Conservation (phyloP, 2,329 filamentous ascomycete genomes). For the Fusarium neocosmosporiellum region DNA sequence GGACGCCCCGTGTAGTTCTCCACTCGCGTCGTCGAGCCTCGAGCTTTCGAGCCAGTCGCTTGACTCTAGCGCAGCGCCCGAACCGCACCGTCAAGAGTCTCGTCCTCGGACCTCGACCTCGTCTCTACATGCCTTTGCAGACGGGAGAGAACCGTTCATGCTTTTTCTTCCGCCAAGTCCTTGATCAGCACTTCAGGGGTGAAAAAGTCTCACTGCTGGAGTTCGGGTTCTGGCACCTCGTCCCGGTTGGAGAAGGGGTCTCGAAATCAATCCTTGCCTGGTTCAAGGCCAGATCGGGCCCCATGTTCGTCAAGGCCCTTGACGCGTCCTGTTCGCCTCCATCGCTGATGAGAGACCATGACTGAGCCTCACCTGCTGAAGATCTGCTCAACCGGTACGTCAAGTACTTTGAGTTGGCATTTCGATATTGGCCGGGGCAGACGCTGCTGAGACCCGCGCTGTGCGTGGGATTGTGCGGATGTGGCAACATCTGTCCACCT, state of each 20-base stretch:
- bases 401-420: conserved; percentile 20
- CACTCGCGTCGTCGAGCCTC: conserved; percentile 28
- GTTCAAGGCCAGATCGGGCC: conserved; percentile 3
- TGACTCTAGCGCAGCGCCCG: conserved; percentile 27
- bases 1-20: conserved; percentile 38
- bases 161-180: conserved; percentile 9
- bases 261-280: background rate
- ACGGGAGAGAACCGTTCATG: conserved; percentile 18
- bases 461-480: conserved; percentile 35
- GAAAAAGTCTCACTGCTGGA: conserved; percentile 8
- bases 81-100: conserved; percentile 25
- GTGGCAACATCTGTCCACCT: conserved; percentile 38
- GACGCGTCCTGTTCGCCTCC: conserved; percentile 31
- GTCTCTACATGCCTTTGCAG: conserved; percentile 4
- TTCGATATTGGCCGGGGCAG: conserved; percentile 24
- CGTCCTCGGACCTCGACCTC: conserved; percentile 6
- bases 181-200: conserved; percentile 25
- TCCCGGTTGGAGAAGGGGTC: conserved; percentile 16
- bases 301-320: conserved; percentile 21
- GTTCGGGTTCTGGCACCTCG: background rate
- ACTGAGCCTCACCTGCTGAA: conserved; percentile 20
- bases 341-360: background rate
- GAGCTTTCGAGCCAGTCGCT: conserved; percentile 16
- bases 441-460: conserved; percentile 3
- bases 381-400: conserved; percentile 22